Evolutionary conservation across 441 rosid species (phyloP).

Genomic region (Breynia disticha): DNA sequence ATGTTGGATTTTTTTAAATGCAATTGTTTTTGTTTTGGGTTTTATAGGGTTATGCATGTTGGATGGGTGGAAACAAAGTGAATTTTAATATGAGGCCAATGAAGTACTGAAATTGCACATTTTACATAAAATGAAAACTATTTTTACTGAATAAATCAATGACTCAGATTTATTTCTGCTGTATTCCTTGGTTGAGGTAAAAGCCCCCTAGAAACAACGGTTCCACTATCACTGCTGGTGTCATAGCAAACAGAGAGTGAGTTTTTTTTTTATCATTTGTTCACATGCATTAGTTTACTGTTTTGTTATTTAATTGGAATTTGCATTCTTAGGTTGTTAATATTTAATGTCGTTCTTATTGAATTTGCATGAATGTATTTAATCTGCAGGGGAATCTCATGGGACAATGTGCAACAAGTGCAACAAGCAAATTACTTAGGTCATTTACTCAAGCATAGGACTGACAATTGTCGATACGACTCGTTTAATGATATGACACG

Average conservation of each 20-base stretch:
- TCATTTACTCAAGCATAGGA: constrained; percentile 93
- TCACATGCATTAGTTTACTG: not conserved
- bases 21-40: not conserved
- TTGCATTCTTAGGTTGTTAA: not conserved
- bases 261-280: constrained; percentile 19
- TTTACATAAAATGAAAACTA: too few species aligned
- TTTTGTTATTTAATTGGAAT: not conserved
- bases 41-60: constrained; percentile 85
- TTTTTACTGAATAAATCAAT: too few species aligned
- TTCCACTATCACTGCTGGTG: constrained; percentile 74
- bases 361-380: not conserved
- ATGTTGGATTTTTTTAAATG: constrained; percentile 6
- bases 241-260: constrained; percentile 85
- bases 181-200: too few species aligned
- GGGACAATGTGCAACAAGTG: constrained; percentile 95
- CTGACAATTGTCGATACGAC: too few species aligned
- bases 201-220: constrained; percentile 95
- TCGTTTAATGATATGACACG: too few species aligned
- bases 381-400: constrained; percentile 71
- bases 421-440: constrained; percentile 95
- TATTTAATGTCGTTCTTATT: constrained; percentile 1
- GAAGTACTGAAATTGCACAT: too few species aligned
- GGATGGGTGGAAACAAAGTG: too few species aligned
- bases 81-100: too few species aligned
- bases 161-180: too few species aligned